These are phyloP conservation scores for Aureobasidium zeae DNA, from an alignment of 2,329 filamentous ascomycete species.

Conservation along the genomic window DNA sequence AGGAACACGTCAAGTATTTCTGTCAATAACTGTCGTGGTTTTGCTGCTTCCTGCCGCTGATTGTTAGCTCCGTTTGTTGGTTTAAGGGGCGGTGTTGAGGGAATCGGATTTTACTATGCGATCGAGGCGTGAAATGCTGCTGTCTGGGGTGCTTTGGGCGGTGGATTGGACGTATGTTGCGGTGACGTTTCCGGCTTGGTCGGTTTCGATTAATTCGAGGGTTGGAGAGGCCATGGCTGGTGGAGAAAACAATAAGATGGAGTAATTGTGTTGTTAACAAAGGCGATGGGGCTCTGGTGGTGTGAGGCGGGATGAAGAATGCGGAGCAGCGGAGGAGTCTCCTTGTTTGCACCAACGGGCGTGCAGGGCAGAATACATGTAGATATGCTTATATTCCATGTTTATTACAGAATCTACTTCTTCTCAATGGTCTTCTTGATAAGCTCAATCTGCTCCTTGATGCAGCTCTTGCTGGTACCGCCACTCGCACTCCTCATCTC, in stretches of 20 bases:
- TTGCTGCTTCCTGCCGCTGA: constrained; percentile 14
- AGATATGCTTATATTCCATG: too few relatives aligned
- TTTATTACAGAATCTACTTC: constrained; percentile 9
- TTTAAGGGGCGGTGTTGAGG: constrained; percentile 3
- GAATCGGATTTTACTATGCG: constrained; percentile 18
- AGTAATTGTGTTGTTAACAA: not conserved
- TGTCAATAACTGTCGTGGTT: constrained; percentile 27
- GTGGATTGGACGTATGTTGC: constrained; percentile 42
- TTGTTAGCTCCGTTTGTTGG: constrained; percentile 11
- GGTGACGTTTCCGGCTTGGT: constrained; percentile 43
- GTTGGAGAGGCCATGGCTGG: not conserved
- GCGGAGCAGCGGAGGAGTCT: too few relatives aligned
- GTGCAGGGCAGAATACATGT: too few relatives aligned
- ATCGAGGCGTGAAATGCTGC: constrained; percentile 17
- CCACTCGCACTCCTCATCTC: constrained; percentile 70
- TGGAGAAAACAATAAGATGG: not conserved
- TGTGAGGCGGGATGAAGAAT: too few relatives aligned
- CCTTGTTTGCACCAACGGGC: too few relatives aligned
- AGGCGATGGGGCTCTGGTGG: not conserved
- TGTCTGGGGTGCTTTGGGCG: constrained; percentile 20
- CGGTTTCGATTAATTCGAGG: constrained; percentile 30
- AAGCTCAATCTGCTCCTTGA: constrained; percentile 54
- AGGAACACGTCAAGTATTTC: constrained; percentile 63
- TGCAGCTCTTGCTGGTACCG: constrained; percentile 63
- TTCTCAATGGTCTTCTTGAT: constrained; percentile 35